Evolutionary conservation across 2,329 filamentous ascomycete species (phyloP).

Genomic region (Plectosphaerella cucumerina): DNA sequence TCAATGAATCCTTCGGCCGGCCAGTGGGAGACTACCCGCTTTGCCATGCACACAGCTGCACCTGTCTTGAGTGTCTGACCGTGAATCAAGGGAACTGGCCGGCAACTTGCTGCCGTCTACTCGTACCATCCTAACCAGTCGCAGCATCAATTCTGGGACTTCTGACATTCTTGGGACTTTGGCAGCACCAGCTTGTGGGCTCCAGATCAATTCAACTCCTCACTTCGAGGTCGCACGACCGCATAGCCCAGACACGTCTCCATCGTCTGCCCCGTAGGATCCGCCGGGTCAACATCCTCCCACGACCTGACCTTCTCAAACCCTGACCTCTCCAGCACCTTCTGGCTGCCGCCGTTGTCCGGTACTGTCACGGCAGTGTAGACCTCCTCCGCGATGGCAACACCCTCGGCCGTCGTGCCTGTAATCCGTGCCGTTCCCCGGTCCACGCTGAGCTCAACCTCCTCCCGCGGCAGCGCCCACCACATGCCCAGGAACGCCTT

Average conservation of each 20-base stretch:
- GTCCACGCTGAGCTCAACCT: conserved; percentile 39
- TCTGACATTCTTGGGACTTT: neutral
- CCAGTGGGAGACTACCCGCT: too few species aligned
- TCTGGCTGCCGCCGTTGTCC: conserved; percentile 48
- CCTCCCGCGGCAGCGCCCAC: conserved; percentile 43
- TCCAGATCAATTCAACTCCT: too few species aligned
- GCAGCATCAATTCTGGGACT: too few species aligned
- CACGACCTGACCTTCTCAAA: conserved; percentile 43
- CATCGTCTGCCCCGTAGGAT: neutral
- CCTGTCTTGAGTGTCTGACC: too few species aligned
- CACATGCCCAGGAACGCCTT: conserved; percentile 40
- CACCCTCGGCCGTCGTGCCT: conserved; percentile 2
- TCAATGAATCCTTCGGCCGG: too few species aligned
- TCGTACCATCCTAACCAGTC: too few species aligned
- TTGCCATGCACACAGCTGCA: too few species aligned
- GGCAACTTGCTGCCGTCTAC: too few species aligned
- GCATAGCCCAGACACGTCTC: neutral
- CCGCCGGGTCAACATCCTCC: conserved; percentile 19
- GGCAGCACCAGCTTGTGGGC: neutral
- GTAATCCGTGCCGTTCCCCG: conserved; percentile 24
- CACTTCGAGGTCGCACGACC: too few species aligned
- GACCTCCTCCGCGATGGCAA: conserved; percentile 29
- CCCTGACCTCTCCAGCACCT: conserved; percentile 52
- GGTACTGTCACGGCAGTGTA: conserved; percentile 43
- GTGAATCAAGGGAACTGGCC: too few species aligned